Percentiles rank a stretch among this genome's conserved stretches.
Conservation (phyloP, 441 rosid species). For the Arabidopsis lyrata region DNA sequence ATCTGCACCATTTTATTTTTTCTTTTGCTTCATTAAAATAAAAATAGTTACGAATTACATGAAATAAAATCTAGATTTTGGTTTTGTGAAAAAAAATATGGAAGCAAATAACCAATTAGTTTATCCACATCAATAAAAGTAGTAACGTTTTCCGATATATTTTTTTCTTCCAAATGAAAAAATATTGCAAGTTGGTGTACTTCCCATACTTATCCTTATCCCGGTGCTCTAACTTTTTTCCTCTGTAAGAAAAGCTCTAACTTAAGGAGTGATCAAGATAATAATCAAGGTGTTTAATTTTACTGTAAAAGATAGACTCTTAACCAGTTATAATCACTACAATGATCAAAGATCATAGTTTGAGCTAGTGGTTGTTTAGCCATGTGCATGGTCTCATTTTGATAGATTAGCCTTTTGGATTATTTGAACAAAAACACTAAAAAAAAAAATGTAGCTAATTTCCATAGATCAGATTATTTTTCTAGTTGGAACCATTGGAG, state of each 20-base stretch:
- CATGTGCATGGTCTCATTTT: constrained; percentile 9
- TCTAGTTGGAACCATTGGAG: constrained; percentile 21
- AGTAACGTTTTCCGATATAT: no score
- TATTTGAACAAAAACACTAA: not conserved
- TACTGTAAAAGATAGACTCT: constrained; percentile 10
- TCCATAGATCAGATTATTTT: not conserved
- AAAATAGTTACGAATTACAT: no score
- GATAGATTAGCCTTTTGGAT: constrained; percentile 18
- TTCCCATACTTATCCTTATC: constrained; percentile 13
- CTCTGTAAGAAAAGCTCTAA: not conserved
- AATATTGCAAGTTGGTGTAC: constrained; percentile 3
- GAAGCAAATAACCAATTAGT: no score
- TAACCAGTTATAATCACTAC: no score
- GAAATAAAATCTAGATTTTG: no score
- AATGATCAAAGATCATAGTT: not conserved
- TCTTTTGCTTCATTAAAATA: no score
- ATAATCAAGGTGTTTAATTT: constrained; percentile 1
- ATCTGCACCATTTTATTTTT: not conserved
- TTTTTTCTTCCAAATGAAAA: no score
- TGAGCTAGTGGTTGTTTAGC: not conserved
- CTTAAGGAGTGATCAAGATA: constrained; percentile 2
- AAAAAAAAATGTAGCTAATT: constrained; percentile 1
- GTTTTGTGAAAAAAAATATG: no score
- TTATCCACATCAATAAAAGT: no score
- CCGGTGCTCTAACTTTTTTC: no score